These are phyloP conservation scores for Eucalyptus brandiana DNA, from an alignment of 345 rosid species.

Conservation along the genomic window DNA sequence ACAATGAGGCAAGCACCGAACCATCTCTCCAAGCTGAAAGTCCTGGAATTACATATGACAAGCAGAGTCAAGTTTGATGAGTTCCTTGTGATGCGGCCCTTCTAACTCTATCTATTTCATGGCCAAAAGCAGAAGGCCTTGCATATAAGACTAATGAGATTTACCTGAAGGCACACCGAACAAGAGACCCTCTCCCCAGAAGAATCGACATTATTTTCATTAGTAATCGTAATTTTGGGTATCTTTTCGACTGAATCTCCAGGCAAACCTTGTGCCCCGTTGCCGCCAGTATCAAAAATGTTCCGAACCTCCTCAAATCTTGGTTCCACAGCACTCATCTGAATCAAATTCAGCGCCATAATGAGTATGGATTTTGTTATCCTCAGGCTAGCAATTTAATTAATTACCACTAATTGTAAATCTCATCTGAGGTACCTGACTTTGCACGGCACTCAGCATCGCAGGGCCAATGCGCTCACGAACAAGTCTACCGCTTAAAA, in stretches of 20 bases:
- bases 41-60: constrained; percentile 39
- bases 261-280: constrained; percentile 45
- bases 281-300: constrained; percentile 73
- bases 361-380: background rate
- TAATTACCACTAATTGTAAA: background rate
- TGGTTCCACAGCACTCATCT: constrained; percentile 96
- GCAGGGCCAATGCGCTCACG: constrained; percentile 98
- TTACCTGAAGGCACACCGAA: constrained; percentile 98
- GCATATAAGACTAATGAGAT: background rate
- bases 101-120: background rate
- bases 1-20: constrained; percentile 90
- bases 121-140: background rate
- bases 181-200: constrained; percentile 77
- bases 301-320: constrained; percentile 66
- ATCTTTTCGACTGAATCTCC: constrained; percentile 75
- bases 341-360: background rate
- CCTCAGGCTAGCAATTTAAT: background rate
- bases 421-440: constrained; percentile 49
- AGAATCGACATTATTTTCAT: constrained; percentile 40
- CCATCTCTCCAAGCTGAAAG: constrained; percentile 83
- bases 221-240: constrained; percentile 66
- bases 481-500: constrained; percentile 94
- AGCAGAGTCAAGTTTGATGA: background rate
- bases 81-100: background rate
- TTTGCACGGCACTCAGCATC: constrained; percentile 97